phyloP scores from a whole-genome alignment of 768 basidiomycete genomes.

The Phlegmacium glaucopus region DNA sequence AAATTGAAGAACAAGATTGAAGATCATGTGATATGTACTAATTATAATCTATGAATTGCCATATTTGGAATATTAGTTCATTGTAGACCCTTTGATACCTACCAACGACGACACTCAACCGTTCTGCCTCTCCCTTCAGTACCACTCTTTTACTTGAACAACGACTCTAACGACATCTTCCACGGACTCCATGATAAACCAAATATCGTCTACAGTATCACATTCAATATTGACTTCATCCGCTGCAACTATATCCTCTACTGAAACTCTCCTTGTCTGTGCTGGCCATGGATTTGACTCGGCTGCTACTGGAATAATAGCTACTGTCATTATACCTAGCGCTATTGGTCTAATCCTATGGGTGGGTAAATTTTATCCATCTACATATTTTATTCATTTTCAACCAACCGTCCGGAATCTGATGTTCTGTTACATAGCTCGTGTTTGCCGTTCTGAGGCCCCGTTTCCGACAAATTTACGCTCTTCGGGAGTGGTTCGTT shows the following conservation, averaged over 20 bases:
- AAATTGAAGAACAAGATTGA: no score
- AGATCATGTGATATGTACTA: no score
- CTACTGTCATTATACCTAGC: conserved; percentile 54
- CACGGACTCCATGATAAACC: neutral
- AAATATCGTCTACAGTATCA: conserved; percentile 11
- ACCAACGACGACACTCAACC: conserved; percentile 26
- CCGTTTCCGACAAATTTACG: conserved; percentile 69
- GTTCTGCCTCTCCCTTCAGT: conserved; percentile 18
- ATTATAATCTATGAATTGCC: conserved; percentile 22
- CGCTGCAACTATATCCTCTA: conserved; percentile 19
- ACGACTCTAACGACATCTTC: neutral
- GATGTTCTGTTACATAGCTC: conserved; percentile 34
- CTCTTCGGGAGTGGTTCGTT: conserved; percentile 73
- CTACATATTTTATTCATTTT: neutral
- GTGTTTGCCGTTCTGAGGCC: conserved; percentile 68
- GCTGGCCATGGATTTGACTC: conserved; percentile 65
- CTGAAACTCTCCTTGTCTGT: conserved; percentile 42
- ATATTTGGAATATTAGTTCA: conserved; percentile 22
- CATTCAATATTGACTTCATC: conserved; percentile 17
- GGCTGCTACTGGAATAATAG: conserved; percentile 56
- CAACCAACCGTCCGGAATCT: conserved; percentile 8
- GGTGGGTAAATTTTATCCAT: conserved; percentile 40
- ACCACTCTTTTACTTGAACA: no score
- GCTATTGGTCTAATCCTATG: conserved; percentile 62
- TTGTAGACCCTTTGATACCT: conserved; percentile 19